Conservation (phyloP, 176 grass and related monocot genomes). For the Puya raimondii region DNA sequence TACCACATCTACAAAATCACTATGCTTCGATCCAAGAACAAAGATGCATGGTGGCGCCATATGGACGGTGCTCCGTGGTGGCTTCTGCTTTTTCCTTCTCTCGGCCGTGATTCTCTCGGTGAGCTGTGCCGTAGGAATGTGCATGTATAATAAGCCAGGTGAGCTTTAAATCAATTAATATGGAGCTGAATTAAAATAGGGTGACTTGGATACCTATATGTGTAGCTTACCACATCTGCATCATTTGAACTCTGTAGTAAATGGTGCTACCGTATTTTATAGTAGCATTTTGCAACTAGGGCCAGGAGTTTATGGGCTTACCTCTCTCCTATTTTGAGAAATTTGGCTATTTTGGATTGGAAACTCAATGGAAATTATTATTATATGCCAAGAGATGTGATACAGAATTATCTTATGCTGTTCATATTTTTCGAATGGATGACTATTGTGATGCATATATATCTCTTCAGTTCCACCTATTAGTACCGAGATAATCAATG, state of each 20-base stretch:
- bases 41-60: conserved; percentile 26
- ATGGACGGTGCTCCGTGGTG: conserved; percentile 38
- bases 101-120: conserved; percentile 58
- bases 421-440: not conserved
- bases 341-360: not conserved
- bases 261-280: not conserved
- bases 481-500: no score
- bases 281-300: not conserved
- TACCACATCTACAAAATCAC: conserved; percentile 26
- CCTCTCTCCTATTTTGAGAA: not conserved
- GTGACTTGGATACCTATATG: not conserved
- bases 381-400: not conserved
- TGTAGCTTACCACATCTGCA: not conserved
- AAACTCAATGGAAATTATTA: not conserved
- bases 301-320: not conserved
- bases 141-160: conserved; percentile 54
- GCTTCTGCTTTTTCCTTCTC: conserved; percentile 57
- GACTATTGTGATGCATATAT: not conserved
- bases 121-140: conserved; percentile 67
- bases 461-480: no score
- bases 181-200: not conserved
- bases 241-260: not conserved
- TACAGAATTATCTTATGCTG: not conserved
- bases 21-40: conserved; percentile 17
- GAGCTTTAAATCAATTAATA: not conserved